Evolutionary conservation across 495 filamentous ascomycete species (phyloP), one percentile per base, ranked within the genome.

Genomic region (Hyaloscypha hepaticicola): DNA sequence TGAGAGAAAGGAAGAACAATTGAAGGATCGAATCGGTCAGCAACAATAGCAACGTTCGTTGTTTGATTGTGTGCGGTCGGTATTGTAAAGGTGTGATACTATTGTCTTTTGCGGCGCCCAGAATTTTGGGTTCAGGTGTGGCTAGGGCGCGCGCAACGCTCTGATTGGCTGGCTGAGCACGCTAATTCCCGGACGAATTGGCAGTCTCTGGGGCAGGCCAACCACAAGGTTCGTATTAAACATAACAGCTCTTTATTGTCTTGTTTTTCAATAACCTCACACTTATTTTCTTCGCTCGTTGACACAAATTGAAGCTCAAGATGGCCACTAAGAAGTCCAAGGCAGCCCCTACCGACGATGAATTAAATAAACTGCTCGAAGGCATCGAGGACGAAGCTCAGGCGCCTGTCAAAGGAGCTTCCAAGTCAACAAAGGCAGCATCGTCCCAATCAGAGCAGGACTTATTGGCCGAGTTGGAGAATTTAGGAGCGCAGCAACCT

Each of bases 401-500:
- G 72, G 58, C 77, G 69, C 65, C 71, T 49, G 55, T 77, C 63
- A 85, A 82, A 74, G 70, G 70, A 64, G 69, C 72, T 45, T 72
- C 77, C 66, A 81, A 78, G 75, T 68, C 76, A 25, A 69, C 73
- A 14, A 68, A 78, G 49, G 69, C 80, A 52, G 85, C 82, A 66
- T 59, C 82, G 33, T 77, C 83, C 64, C 58, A 73, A 33, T 67
- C 68, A 33, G 68, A 72, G 59, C 72, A 78, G 59, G 92, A 96
- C 70, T 82, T 91, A 60, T 86, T 99, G 45, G 90, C 91, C 53
- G 93, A 97, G 66, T 85, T 99, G 63, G 90, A 91, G 71, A 75
- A 83, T 68, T 86, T 96, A 58, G 82, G 75, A 63, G 86, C 87
- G 58, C 84, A 89, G 69, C 83, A 87, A 33, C 81, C 85, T 3